Conservation (phyloP, 805 yeast genomes). For the Candida sonorensis region DNA sequence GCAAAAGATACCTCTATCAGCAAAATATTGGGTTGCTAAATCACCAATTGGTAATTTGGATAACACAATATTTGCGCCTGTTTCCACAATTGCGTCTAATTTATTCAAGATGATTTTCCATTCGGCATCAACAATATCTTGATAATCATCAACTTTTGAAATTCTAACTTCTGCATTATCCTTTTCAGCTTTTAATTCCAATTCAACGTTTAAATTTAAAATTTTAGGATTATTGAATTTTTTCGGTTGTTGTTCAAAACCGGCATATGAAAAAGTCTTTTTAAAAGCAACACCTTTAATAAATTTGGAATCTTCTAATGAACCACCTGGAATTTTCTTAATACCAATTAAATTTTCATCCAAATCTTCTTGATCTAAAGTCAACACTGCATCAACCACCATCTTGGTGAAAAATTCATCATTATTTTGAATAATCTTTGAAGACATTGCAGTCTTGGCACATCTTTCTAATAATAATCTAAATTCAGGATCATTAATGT, state of each 20-base stretch:
- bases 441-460: conserved; percentile 96
- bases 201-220: conserved; percentile 80
- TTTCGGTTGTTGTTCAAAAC: conserved; percentile 98
- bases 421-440: conserved; percentile 84
- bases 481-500: conserved; percentile 42
- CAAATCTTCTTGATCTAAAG: conserved; percentile 76
- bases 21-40: conserved; percentile 97
- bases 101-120: conserved; percentile 91
- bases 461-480: conserved; percentile 80
- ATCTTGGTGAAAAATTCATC: conserved; percentile 86
- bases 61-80: conserved; percentile 90
- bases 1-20: conserved; percentile 92
- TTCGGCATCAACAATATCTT: conserved; percentile 97
- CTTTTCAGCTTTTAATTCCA: conserved; percentile 96
- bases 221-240: conserved; percentile 72
- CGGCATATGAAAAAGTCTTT: conserved; percentile 96
- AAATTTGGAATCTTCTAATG: conserved; percentile 86
- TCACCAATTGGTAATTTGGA: conserved; percentile 97
- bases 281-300: conserved; percentile 95
- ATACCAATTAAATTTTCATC: conserved; percentile 91
- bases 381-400: conserved; percentile 93
- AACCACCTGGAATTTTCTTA: conserved; percentile 93
- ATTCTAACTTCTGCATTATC: conserved; percentile 98
- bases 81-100: conserved; percentile 68
- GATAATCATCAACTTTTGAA: conserved; percentile 89